Percentiles rank a stretch among this genome's conserved stretches.
These are phyloP conservation scores for Parasitella parasitica DNA, from an alignment of 371 early-diverging fungal genomes.

Conservation along the genomic window DNA sequence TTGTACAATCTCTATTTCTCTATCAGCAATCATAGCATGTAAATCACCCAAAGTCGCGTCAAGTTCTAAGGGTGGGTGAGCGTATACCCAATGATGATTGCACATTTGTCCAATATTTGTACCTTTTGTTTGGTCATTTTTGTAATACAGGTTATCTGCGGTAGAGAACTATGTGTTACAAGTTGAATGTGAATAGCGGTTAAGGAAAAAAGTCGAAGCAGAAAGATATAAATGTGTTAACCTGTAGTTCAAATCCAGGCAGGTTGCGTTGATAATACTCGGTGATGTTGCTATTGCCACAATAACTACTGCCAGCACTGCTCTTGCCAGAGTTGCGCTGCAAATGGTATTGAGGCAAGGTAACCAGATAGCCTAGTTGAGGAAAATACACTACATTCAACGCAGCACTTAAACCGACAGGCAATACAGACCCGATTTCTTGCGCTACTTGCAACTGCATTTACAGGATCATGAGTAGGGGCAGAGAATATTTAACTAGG, in stretches of 20 bases:
- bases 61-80: slow-evolving; percentile 39
- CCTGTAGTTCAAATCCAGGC: slow-evolving; percentile 25
- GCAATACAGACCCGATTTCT: slow-evolving; percentile 54
- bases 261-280: not conserved
- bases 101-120: not conserved
- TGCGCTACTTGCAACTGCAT: slow-evolving; percentile 60
- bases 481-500: not conserved
- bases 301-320: not conserved
- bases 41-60: slow-evolving; percentile 77
- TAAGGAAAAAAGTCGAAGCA: not conserved
- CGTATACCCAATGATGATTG: no score
- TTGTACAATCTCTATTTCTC: slow-evolving; percentile 76
- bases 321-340: slow-evolving; percentile 44
- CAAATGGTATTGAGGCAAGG: slow-evolving; percentile 52
- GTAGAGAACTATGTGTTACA: slow-evolving; percentile 80
- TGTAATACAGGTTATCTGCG: slow-evolving; percentile 67
- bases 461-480: no score
- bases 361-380: slow-evolving; percentile 76
- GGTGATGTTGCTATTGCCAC: slow-evolving; percentile 1
- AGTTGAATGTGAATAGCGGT: no score
- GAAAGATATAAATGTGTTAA: not conserved
- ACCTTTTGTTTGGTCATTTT: slow-evolving; percentile 68
- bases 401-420: slow-evolving; percentile 42
- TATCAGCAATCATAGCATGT: slow-evolving; percentile 70
- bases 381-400: slow-evolving; percentile 85